phyloP scores from a whole-genome alignment of 768 basidiomycete genomes.

The Russula earlei region DNA sequence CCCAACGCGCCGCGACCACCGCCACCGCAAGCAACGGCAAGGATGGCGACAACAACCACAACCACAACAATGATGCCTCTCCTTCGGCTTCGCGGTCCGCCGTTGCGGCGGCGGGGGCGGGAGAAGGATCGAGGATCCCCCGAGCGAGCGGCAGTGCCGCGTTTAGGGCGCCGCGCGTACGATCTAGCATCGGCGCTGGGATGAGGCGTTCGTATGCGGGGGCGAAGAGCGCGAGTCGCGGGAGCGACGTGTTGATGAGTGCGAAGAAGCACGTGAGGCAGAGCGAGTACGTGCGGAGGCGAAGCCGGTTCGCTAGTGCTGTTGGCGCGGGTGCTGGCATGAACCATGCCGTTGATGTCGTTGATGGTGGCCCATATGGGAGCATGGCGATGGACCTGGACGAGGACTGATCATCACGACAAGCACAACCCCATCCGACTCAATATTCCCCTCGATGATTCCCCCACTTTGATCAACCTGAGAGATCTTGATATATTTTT shows the following conservation, averaged over 20 bases:
- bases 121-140: conserved; percentile 6
- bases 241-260: conserved; percentile 40
- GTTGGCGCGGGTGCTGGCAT: background rate
- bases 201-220: conserved; percentile 28
- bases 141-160: conserved; percentile 7
- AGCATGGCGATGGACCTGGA: conserved; percentile 18
- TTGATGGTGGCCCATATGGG: conserved; percentile 1
- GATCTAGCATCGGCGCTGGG: conserved; percentile 41
- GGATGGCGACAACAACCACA: too few relatives aligned
- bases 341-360: background rate
- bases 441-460: background rate
- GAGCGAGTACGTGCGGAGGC: conserved; percentile 61
- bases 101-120: conserved; percentile 9
- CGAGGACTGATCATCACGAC: conserved; percentile 2
- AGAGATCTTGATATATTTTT: background rate
- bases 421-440: background rate
- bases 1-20: conserved; percentile 47
- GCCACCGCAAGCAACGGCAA: too few relatives aligned
- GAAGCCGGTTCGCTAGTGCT: conserved; percentile 31
- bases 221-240: conserved; percentile 23
- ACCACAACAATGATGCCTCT: too few relatives aligned
- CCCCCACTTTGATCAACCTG: background rate
- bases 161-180: conserved; percentile 22
- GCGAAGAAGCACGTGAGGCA: conserved; percentile 68
- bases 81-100: background rate